Conservation (phyloP, 176 grass and related monocot species). For the Carex littledalei region DNA sequence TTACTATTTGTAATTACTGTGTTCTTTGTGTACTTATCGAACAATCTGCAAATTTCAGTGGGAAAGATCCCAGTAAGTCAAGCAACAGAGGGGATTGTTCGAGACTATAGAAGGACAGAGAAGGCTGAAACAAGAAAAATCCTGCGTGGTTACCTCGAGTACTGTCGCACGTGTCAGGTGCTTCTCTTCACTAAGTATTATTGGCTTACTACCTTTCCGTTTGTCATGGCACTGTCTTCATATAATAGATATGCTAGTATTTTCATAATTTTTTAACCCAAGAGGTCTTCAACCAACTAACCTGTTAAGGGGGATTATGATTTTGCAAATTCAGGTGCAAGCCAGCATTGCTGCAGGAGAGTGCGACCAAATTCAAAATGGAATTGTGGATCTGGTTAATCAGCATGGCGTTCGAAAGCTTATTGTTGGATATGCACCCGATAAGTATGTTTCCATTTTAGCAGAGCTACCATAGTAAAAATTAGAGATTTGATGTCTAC, state of each 20-base stretch:
- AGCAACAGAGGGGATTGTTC: constrained; percentile 72
- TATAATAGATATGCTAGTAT: neutral
- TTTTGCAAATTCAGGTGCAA: constrained; percentile 40
- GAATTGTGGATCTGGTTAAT: constrained; percentile 60
- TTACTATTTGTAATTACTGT: neutral
- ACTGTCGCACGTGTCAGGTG: constrained; percentile 60
- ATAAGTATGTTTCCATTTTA: constrained; percentile 35
- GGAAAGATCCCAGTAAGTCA: constrained; percentile 83
- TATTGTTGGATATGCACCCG: constrained; percentile 67
- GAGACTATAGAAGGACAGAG: constrained; percentile 49
- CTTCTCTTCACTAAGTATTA: neutral
- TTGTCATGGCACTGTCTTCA: neutral
- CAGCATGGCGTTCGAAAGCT: constrained; percentile 53
- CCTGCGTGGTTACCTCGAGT: constrained; percentile 52
- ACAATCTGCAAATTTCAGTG: constrained; percentile 39
- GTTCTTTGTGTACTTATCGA: neutral
- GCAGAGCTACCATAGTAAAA: neutral
- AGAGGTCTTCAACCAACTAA: neutral
- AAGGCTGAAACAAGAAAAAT: constrained; percentile 55
- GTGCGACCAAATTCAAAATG: constrained; percentile 63
- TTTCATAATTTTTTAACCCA: neutral
- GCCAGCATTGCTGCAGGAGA: constrained; percentile 52
- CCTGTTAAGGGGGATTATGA: neutral
- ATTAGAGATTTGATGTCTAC: neutral
- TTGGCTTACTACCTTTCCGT: neutral